phyloP scores from a whole-genome alignment of 31 red algal species.

The Porphyra umbilicalis region DNA sequence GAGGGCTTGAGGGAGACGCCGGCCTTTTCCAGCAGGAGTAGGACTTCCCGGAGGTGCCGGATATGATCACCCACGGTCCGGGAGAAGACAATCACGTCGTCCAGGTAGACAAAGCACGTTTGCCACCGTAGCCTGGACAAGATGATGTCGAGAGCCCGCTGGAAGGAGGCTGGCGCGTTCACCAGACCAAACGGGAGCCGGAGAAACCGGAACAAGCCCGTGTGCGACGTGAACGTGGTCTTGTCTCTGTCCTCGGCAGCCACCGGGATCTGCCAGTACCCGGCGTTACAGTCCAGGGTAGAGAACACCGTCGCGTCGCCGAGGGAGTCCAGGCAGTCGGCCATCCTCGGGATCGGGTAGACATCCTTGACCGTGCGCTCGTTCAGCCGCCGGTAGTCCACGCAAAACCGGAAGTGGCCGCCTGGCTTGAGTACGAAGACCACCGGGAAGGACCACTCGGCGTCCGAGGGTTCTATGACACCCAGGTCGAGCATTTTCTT shows the following conservation, averaged over 20 bases:
- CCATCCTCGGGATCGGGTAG: constrained; percentile 22
- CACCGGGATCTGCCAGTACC: no score
- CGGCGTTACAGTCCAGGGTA: constrained; percentile 14
- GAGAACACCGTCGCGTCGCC: neutral
- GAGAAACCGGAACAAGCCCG: neutral
- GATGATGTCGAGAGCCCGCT: constrained; percentile 15
- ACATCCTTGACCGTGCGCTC: constrained; percentile 2
- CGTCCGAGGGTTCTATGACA: constrained; percentile 17
- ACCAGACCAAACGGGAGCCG: constrained; percentile 21
- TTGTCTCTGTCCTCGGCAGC: neutral
- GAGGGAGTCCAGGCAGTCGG: constrained; percentile 9
- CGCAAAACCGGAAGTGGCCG: constrained; percentile 4
- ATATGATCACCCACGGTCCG: no score
- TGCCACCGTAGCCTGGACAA: constrained; percentile 8
- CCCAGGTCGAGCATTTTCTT: neutral
- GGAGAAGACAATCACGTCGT: no score
- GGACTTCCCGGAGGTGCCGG: constrained; percentile 3
- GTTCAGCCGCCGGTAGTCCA: constrained; percentile 20
- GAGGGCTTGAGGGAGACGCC: neutral
- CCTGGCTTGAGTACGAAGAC: constrained; percentile 8
- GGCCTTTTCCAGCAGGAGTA: neutral
- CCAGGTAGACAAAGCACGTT: no score
- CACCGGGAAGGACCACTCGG: constrained; percentile 17
- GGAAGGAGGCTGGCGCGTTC: constrained; percentile 21
- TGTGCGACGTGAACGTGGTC: constrained; percentile 2